A percentile compares a stretch with the other conserved stretches of the same genome.
These are phyloP conservation scores for Darksidea phi DNA, from an alignment of 495 filamentous ascomycete species.

Conservation along the genomic window DNA sequence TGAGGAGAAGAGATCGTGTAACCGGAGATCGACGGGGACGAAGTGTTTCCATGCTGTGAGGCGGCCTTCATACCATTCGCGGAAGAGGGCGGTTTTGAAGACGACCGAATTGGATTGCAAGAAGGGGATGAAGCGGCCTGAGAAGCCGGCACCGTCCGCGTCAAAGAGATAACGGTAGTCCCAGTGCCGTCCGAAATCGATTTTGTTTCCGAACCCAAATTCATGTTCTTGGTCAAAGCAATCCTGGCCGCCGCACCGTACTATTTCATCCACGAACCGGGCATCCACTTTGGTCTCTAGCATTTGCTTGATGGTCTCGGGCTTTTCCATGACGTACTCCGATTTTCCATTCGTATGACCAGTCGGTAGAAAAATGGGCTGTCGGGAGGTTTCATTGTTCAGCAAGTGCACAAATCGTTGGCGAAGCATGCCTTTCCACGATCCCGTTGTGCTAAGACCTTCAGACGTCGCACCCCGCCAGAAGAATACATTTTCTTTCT, in stretches of 20 bases:
- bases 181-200: conserved; percentile 62
- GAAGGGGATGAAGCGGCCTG: conserved; percentile 62
- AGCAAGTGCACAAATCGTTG: conserved; percentile 57
- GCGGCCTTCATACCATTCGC: conserved; percentile 72
- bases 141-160: conserved; percentile 66
- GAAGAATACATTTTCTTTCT: conserved; percentile 41
- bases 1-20: conserved; percentile 39
- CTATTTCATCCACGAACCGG: conserved; percentile 48
- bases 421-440: conserved; percentile 57
- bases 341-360: background rate
- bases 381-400: conserved; percentile 48
- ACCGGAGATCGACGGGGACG: conserved; percentile 67
- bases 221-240: conserved; percentile 52
- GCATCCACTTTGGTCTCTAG: conserved; percentile 32
- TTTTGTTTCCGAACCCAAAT: conserved; percentile 47
- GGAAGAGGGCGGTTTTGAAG: conserved; percentile 64
- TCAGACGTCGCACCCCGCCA: conserved; percentile 52
- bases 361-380: conserved; percentile 15
- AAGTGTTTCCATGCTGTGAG: conserved; percentile 75
- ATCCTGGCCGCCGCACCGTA: conserved; percentile 53
- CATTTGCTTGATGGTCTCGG: conserved; percentile 17
- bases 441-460: conserved; percentile 49
- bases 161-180: conserved; percentile 67
- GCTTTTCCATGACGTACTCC: conserved; percentile 23
- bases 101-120: conserved; percentile 61